Percentiles rank a stretch among this genome's conserved stretches.
Evolutionary conservation across 2,329 filamentous ascomycete species (phyloP).

Genomic region (Hymenoscyphus scutula): DNA sequence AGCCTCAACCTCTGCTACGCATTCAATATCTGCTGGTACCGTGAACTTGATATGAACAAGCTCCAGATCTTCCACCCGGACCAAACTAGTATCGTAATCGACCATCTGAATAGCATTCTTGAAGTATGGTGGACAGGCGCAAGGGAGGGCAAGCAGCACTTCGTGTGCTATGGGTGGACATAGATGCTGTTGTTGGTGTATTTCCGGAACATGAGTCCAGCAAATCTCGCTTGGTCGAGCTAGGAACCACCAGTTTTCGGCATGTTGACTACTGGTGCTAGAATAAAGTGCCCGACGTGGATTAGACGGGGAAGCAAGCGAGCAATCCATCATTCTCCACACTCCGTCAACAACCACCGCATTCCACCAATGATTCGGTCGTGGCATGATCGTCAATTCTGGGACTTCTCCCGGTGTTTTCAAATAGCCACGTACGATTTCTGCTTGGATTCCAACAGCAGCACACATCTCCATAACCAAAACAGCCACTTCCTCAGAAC

Average conservation of each 20-base stretch:
- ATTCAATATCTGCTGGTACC: constrained; percentile 86
- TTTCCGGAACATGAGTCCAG: constrained; percentile 91
- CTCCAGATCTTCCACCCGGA: constrained; percentile 86
- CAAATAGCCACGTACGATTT: constrained; percentile 84
- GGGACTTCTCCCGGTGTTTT: constrained; percentile 83
- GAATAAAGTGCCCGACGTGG: constrained; percentile 78
- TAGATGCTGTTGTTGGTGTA: constrained; percentile 87
- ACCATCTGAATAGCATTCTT: constrained; percentile 74
- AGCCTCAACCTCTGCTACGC: constrained; percentile 88
- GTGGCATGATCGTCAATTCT: constrained; percentile 78
- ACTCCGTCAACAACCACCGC: constrained; percentile 88
- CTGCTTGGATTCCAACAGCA: constrained; percentile 82
- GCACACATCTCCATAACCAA: constrained; percentile 91
- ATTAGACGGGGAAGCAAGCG: constrained; percentile 86
- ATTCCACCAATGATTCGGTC: constrained; percentile 97
- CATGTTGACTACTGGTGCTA: constrained; percentile 62
- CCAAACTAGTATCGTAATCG: constrained; percentile 86
- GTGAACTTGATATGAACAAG: constrained; percentile 87
- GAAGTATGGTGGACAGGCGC: constrained; percentile 85
- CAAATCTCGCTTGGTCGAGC: constrained; percentile 82
- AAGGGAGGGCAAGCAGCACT: constrained; percentile 80
- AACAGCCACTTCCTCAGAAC: constrained; percentile 83
- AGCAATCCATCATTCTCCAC: constrained; percentile 96
- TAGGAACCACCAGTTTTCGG: constrained; percentile 95
- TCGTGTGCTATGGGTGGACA: constrained; percentile 85